Percentiles rank a stretch among this genome's conserved stretches.
Evolutionary conservation across 2,329 filamentous ascomycete species (phyloP).

Genomic region (Epichloe amarillans): DNA sequence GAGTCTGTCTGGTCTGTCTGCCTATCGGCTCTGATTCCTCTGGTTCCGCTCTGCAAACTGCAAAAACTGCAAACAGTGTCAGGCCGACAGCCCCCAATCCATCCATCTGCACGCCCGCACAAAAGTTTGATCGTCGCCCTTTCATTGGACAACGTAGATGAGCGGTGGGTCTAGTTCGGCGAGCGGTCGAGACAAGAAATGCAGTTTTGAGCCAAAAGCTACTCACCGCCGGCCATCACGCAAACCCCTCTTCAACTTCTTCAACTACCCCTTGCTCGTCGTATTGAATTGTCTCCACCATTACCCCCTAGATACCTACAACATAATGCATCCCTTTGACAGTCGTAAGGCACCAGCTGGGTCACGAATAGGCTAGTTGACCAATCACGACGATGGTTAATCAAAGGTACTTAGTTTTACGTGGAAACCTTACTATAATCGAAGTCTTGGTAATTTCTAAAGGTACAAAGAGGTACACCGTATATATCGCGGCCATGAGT

Average conservation of each 20-base stretch:
- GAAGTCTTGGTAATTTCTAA: too few species aligned
- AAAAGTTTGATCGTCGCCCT: slow-evolving; percentile 22
- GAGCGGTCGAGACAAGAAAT: slow-evolving; percentile 6
- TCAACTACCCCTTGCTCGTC: background rate
- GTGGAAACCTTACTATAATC: too few species aligned
- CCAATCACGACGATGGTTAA: too few species aligned
- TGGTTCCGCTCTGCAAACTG: background rate
- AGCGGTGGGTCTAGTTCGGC: slow-evolving; percentile 7
- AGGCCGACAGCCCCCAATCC: background rate
- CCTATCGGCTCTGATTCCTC: background rate
- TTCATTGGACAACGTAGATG: slow-evolving; percentile 20
- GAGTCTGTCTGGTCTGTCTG: background rate
- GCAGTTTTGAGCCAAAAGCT: slow-evolving; percentile 13
- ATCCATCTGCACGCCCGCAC: slow-evolving; percentile 2
- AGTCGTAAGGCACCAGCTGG: too few species aligned
- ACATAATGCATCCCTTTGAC: too few species aligned
- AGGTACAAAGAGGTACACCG: too few species aligned
- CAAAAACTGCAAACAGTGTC: background rate
- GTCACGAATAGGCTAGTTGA: too few species aligned
- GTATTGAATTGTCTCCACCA: too few species aligned
- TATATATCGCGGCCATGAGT: too few species aligned
- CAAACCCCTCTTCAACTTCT: slow-evolving; percentile 1
- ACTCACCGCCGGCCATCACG: slow-evolving; percentile 1
- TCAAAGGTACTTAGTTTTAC: too few species aligned
- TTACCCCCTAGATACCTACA: too few species aligned